Percentiles rank a stretch among this genome's conserved stretches.
Evolutionary conservation across 768 basidiomycete genomes (phyloP).

Genomic region (Mycena albidolilacea): DNA sequence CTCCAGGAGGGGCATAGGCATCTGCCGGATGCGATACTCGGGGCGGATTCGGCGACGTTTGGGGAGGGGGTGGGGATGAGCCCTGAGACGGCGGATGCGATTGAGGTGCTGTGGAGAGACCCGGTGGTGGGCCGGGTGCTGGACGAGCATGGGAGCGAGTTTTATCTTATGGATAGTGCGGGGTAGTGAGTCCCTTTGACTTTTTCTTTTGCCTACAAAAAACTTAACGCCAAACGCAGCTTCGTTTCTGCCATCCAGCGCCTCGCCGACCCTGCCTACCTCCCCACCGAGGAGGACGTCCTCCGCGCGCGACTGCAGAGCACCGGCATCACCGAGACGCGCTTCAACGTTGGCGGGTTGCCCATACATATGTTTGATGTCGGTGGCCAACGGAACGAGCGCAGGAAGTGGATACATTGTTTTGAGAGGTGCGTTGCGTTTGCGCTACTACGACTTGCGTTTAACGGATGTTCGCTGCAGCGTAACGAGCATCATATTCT

Average conservation of each 20-base stretch:
- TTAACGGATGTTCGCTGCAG: not conserved
- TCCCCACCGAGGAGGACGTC: constrained; percentile 80
- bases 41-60: not conserved
- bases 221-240: constrained; percentile 48
- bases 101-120: constrained; percentile 67
- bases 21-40: not conserved
- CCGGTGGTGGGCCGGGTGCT: constrained; percentile 51
- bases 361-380: constrained; percentile 70
- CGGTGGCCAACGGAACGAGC: constrained; percentile 62
- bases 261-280: constrained; percentile 73
- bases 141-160: constrained; percentile 64
- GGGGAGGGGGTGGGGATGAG: constrained; percentile 73
- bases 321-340: constrained; percentile 83
- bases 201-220: too few species aligned
- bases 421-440: constrained; percentile 54
- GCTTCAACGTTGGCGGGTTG: constrained; percentile 67
- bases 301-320: constrained; percentile 81
- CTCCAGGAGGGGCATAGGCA: not conserved
- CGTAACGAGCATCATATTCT: constrained; percentile 81
- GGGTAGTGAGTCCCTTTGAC: constrained; percentile 65
- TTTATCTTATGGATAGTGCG: constrained; percentile 89
- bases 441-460: not conserved
- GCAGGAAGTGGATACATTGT: constrained; percentile 51
- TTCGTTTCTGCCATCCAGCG: constrained; percentile 79
- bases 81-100: constrained; percentile 69